Conservation (phyloP, 2,329 filamentous ascomycete genomes). For the Penicillium sp. region DNA sequence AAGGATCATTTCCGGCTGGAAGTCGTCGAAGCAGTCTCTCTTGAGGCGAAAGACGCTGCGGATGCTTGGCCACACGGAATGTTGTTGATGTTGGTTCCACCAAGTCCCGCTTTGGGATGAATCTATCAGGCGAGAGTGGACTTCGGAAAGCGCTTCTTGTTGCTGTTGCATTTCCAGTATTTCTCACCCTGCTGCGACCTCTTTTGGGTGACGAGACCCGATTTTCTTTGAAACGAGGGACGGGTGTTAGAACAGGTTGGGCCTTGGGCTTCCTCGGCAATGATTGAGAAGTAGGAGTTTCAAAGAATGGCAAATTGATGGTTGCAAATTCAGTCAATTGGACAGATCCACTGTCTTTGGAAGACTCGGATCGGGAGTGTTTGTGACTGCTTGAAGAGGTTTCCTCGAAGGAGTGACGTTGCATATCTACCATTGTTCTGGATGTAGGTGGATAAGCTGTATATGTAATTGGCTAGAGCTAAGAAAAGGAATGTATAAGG, state of each 20-base stretch:
- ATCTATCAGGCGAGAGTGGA: constrained; percentile 54
- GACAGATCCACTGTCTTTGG: constrained; percentile 1
- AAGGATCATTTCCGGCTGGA: constrained; percentile 51
- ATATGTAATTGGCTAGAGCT: background rate
- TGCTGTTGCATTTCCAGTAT: constrained; percentile 8
- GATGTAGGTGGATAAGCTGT: constrained; percentile 4
- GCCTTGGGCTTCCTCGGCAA: constrained; percentile 1
- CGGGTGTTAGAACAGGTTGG: background rate
- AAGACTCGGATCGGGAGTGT: constrained; percentile 13
- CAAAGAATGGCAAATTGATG: constrained; percentile 16
- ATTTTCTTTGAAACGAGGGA: constrained; percentile 14
- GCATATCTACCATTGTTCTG: constrained; percentile 24
- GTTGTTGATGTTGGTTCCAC: constrained; percentile 45
- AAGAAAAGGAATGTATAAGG: constrained; percentile 19
- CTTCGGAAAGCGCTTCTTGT: constrained; percentile 15
- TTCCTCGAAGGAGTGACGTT: constrained; percentile 29
- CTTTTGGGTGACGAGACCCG: constrained; percentile 9
- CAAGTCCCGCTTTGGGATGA: constrained; percentile 52
- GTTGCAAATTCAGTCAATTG: constrained; percentile 17
- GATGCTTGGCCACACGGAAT: constrained; percentile 53
- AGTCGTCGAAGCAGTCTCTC: constrained; percentile 49
- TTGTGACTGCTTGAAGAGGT: constrained; percentile 12
- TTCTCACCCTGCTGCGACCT: constrained; percentile 18
- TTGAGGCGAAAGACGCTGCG: constrained; percentile 44
- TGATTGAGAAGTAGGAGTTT: constrained; percentile 14